phyloP scores from a whole-genome alignment of 495 filamentous ascomycete species.

The Niebla homalea region DNA sequence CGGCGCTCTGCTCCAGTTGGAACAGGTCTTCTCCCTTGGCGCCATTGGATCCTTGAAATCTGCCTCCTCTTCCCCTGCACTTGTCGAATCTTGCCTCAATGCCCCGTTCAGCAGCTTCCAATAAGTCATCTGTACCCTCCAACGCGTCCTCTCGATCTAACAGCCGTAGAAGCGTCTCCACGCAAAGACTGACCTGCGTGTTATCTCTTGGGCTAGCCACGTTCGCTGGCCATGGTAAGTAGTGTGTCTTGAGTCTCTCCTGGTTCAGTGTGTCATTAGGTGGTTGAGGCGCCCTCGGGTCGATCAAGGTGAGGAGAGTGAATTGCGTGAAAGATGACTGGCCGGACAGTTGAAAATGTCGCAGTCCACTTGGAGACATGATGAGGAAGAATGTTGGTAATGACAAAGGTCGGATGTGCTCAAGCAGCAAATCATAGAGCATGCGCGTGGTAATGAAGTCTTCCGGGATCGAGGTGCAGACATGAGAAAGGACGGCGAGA shows the following conservation, averaged over 20 bases:
- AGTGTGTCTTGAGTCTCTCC: conserved; percentile 49
- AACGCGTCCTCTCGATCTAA: conserved; percentile 33
- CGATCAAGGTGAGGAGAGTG: conserved; percentile 49
- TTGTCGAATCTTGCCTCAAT: conserved; percentile 45
- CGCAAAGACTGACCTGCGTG: conserved; percentile 60
- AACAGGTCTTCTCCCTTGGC: conserved; percentile 14
- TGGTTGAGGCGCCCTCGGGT: conserved; percentile 39
- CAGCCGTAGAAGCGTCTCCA: conserved; percentile 58
- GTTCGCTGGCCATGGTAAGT: conserved; percentile 59
- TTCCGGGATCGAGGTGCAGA: conserved; percentile 29
- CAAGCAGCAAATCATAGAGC: conserved; percentile 55
- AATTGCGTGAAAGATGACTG: conserved; percentile 51
- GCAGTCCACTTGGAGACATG: conserved; percentile 41
- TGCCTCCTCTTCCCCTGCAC: conserved; percentile 28
- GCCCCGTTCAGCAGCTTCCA: conserved; percentile 44
- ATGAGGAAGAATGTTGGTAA: conserved; percentile 62
- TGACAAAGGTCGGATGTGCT: conserved; percentile 51
- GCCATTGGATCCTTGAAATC: conserved; percentile 22
- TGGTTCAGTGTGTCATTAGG: conserved; percentile 36
- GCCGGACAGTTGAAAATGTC: conserved; percentile 30
- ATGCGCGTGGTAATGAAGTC: conserved; percentile 38
- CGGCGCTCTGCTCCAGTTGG: conserved; percentile 15
- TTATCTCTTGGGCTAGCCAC: conserved; percentile 54
- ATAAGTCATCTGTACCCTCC: conserved; percentile 32
- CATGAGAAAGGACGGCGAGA: conserved; percentile 38